phyloP scores from a whole-genome alignment of 75 land plant species.

The Picea glauca region DNA sequence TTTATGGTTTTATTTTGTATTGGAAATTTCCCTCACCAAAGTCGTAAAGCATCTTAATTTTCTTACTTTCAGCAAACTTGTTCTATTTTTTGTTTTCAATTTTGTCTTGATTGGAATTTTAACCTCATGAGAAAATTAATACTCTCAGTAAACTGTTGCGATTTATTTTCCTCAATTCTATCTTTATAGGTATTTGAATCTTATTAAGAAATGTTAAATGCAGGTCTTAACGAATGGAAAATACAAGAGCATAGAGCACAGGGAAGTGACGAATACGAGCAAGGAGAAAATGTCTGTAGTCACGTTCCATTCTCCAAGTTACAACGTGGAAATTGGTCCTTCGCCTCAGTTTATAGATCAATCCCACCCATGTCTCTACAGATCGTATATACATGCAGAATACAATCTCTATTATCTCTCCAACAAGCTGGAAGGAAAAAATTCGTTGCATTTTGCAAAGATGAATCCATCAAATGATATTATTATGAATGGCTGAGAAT shows the following conservation, averaged over 20 bases:
- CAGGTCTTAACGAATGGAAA: constrained; percentile 13
- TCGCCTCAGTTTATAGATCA: constrained; percentile 35
- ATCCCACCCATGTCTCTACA: constrained; percentile 41
- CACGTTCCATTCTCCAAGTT: constrained; percentile 13
- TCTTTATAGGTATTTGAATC: too few species aligned
- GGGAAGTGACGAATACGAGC: neutral
- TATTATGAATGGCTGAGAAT: too few species aligned
- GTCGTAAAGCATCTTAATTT: too few species aligned
- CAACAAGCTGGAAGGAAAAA: constrained; percentile 60
- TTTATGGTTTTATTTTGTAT: neutral
- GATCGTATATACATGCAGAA: constrained; percentile 61
- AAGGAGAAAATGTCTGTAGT: constrained; percentile 9
- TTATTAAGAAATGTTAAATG: too few species aligned
- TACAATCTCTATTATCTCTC: constrained; percentile 60
- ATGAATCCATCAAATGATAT: neutral
- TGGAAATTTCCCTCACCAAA: neutral
- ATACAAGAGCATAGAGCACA: constrained; percentile 14
- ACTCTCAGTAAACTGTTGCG: too few species aligned
- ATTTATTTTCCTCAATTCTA: too few species aligned
- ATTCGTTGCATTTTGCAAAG: constrained; percentile 53
- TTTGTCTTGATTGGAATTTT: too few species aligned
- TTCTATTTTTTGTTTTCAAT: too few species aligned
- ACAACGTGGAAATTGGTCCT: neutral
- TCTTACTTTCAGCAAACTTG: too few species aligned
- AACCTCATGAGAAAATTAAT: too few species aligned